Conservation (phyloP, 164 flowering plant species). For the Taxillus chinensis region DNA sequence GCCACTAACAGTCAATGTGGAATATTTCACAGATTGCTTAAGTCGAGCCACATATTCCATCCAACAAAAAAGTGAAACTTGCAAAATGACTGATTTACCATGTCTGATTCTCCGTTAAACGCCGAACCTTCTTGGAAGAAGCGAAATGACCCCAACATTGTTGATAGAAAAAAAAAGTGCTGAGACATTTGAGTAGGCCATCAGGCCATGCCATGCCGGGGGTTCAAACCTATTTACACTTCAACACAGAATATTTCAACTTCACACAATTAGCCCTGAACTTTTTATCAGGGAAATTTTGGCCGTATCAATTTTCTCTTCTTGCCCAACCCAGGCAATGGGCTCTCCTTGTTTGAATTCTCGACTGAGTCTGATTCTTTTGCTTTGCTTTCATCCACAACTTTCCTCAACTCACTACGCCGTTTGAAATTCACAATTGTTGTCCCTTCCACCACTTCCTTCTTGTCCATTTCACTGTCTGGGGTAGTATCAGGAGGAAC, state of each 20-base stretch:
- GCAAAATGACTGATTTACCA: too few relatives aligned
- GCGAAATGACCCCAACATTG: too few relatives aligned
- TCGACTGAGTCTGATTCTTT: not conserved
- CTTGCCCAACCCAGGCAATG: conserved; percentile 14
- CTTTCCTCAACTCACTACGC: conserved; percentile 29
- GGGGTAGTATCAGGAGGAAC: not conserved
- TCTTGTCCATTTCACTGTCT: conserved; percentile 5
- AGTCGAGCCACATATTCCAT: too few relatives aligned
- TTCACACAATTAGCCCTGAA: not conserved
- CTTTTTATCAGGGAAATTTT: conserved; percentile 11
- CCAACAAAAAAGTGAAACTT: too few relatives aligned
- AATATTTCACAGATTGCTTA: too few relatives aligned
- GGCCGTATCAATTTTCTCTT: conserved; percentile 48
- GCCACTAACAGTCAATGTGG: too few relatives aligned
- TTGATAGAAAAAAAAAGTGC: too few relatives aligned
- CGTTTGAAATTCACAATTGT: conserved; percentile 38
- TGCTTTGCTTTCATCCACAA: conserved; percentile 1
- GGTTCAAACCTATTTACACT: too few relatives aligned
- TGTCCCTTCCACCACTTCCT: conserved; percentile 8
- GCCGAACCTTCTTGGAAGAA: too few relatives aligned
- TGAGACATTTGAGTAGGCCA: too few relatives aligned
- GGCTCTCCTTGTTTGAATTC: conserved; percentile 5
- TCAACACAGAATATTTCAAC: not conserved
- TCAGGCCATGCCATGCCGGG: too few relatives aligned
- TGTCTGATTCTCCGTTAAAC: too few relatives aligned